Conservation (phyloP, 23 red algal species). For the Gracilaria domingensis region DNA sequence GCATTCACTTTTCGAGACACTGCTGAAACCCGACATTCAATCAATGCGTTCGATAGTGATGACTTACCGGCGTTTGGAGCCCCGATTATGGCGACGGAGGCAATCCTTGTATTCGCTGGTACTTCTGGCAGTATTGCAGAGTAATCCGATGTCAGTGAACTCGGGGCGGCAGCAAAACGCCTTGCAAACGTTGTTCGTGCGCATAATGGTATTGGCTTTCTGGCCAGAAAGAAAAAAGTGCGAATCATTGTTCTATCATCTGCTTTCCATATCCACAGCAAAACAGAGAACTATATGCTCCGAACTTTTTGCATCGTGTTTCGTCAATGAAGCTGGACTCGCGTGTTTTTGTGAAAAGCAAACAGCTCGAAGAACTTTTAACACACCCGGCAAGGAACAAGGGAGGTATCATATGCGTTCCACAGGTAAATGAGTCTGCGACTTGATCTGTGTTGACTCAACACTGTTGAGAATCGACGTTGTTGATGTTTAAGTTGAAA, state of each 20-base stretch:
- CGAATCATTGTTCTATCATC: neutral
- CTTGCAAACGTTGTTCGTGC: neutral
- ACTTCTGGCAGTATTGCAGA: constrained; percentile 12
- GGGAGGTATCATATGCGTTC: too few species aligned
- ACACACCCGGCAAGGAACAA: too few species aligned
- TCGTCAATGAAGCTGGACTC: too few species aligned
- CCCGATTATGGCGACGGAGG: constrained; percentile 81
- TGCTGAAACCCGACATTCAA: constrained; percentile 62
- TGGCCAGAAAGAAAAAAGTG: neutral
- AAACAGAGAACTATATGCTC: neutral
- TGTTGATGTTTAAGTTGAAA: too few species aligned
- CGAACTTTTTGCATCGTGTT: too few species aligned
- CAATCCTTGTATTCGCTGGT: constrained; percentile 41
- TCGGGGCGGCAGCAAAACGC: neutral
- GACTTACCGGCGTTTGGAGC: constrained; percentile 91
- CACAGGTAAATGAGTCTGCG: too few species aligned
- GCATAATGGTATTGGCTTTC: neutral
- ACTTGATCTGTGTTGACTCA: too few species aligned
- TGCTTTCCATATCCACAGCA: neutral
- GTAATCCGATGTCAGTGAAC: constrained; percentile 13
- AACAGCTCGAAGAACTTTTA: too few species aligned
- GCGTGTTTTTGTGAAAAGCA: too few species aligned
- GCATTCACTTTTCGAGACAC: constrained; percentile 92
- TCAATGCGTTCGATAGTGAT: constrained; percentile 76
- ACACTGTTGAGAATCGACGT: too few species aligned